Percentiles rank a stretch among this genome's conserved stretches.
Conservation (phyloP, 2,329 filamentous ascomycete genomes). For the Periconia sp. region DNA sequence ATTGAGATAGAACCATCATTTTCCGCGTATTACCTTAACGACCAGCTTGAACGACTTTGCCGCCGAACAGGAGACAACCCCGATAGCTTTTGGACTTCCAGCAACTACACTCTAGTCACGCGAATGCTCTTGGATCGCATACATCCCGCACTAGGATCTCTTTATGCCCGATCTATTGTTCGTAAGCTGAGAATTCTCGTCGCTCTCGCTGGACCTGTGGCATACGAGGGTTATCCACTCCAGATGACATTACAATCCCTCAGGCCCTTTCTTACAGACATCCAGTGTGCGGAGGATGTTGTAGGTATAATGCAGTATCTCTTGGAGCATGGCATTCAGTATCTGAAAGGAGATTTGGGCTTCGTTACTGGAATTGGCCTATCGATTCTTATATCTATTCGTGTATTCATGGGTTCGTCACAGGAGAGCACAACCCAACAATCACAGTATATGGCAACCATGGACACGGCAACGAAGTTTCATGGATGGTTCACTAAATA, state of each 20-base stretch:
- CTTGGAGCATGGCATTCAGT: conserved; percentile 64
- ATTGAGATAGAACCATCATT: conserved; percentile 86
- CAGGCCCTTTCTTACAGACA: conserved; percentile 75
- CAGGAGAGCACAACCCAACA: conserved; percentile 83
- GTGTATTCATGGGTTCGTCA: conserved; percentile 71
- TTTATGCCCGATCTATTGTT: conserved; percentile 84
- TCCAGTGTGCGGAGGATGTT: conserved; percentile 87
- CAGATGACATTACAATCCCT: conserved; percentile 88
- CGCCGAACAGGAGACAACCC: conserved; percentile 65
- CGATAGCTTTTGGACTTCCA: conserved; percentile 71
- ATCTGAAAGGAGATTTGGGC: conserved; percentile 67
- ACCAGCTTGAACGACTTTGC: conserved; percentile 78
- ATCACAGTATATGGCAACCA: conserved; percentile 75
- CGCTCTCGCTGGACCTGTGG: conserved; percentile 71
- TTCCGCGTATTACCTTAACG: conserved; percentile 72
- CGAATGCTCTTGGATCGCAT: conserved; percentile 80
- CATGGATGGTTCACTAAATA: conserved; percentile 76
- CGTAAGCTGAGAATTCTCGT: conserved; percentile 83
- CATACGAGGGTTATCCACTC: conserved; percentile 77
- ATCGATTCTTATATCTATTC: conserved; percentile 76
- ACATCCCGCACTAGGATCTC: conserved; percentile 78
- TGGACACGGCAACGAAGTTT: conserved; percentile 74
- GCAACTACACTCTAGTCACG: conserved; percentile 72
- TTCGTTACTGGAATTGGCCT: conserved; percentile 82
- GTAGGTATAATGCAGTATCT: conserved; percentile 86